A percentile compares a stretch with the other conserved stretches of the same genome.
These are phyloP conservation scores for Euphrasia confusa DNA, from an alignment of 257 asterid genomes.

Conservation along the genomic window DNA sequence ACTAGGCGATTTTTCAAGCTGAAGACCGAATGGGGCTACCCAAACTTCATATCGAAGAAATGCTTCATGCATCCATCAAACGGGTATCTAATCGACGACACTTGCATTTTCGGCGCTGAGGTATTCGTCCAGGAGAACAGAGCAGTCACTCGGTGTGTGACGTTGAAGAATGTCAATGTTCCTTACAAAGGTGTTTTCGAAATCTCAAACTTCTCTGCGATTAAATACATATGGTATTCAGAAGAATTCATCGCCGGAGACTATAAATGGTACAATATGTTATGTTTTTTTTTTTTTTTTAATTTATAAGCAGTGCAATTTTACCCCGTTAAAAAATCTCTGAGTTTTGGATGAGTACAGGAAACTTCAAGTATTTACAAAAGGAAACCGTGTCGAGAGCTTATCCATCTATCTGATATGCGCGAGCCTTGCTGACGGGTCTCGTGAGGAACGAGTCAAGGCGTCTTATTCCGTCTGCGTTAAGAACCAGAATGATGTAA, in stretches of 20 bases:
- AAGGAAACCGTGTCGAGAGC: not conserved
- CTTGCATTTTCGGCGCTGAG: conserved; percentile 25
- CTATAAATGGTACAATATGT: not conserved
- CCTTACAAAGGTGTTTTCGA: not conserved
- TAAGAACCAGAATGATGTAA: not conserved
- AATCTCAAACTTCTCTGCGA: not conserved
- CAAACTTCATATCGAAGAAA: conserved; percentile 20
- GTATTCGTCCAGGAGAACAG: not conserved
- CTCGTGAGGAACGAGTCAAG: not conserved
- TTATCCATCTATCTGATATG: not conserved
- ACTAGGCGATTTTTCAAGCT: conserved; percentile 13
- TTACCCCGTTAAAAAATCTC: too few species aligned
- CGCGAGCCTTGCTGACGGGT: too few species aligned
- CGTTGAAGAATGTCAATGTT: not conserved
- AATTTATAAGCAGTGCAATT: too few species aligned
- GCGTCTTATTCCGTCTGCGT: not conserved
- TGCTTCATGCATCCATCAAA: conserved; percentile 18
- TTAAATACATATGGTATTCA: not conserved
- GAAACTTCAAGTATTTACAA: not conserved
- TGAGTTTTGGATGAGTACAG: not conserved
- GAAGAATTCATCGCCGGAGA: not conserved
- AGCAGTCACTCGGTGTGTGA: not conserved
- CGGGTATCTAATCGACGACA: conserved; percentile 23
- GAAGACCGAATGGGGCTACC: conserved; percentile 21
- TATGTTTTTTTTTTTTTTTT: too few species aligned